Evolutionary conservation across 306 rosid genomes (phyloP).

Genomic region (Cicer yamashitae): DNA sequence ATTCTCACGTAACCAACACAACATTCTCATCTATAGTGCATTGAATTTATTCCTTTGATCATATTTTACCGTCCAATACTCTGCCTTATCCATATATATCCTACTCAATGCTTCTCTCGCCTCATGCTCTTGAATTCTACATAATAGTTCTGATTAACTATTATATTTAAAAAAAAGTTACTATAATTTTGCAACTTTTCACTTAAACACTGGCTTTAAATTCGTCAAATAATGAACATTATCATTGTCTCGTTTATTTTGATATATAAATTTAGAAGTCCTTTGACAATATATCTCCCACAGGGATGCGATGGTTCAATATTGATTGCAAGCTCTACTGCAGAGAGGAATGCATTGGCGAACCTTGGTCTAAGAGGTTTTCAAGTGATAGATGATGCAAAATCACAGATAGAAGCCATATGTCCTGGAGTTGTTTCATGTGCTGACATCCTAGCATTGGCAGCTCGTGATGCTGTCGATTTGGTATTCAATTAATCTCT

Average conservation of each 20-base stretch:
- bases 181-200: background rate
- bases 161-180: no score
- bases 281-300: background rate
- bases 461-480: slow-evolving; percentile 73
- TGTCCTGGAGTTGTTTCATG: slow-evolving; percentile 79
- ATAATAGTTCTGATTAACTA: no score
- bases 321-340: slow-evolving; percentile 51
- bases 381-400: slow-evolving; percentile 78
- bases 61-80: no score
- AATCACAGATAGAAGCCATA: slow-evolving; percentile 60
- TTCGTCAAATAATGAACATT: background rate
- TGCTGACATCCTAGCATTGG: slow-evolving; percentile 74
- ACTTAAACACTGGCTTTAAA: background rate
- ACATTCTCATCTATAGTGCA: no score
- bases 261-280: background rate
- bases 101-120: no score
- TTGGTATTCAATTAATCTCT: slow-evolving; percentile 52
- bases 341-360: slow-evolving; percentile 60
- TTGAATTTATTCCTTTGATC: no score
- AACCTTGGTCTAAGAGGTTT: slow-evolving; percentile 76
- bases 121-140: no score
- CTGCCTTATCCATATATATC: no score
- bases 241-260: background rate
- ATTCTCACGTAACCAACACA: no score
- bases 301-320: slow-evolving; percentile 78